These are phyloP conservation scores for Thalassia testudinum DNA, from an alignment of 116 monocot species.

Conservation along the genomic window DNA sequence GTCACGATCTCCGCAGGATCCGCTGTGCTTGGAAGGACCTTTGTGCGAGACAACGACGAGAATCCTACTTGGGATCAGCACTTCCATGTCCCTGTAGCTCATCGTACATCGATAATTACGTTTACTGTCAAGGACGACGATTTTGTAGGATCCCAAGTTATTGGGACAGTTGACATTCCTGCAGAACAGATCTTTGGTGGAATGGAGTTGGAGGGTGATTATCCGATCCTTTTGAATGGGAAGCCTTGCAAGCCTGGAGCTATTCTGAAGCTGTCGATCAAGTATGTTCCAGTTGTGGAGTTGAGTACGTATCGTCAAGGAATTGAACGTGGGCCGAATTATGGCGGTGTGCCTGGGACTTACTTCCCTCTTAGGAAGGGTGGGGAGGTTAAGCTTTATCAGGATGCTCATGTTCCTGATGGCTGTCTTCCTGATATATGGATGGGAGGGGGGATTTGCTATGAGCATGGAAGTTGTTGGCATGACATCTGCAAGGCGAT, in stretches of 20 bases:
- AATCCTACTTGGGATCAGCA: slow-evolving; percentile 81
- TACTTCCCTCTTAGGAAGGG: slow-evolving; percentile 77
- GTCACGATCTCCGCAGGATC: slow-evolving; percentile 42
- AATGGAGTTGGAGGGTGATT: slow-evolving; percentile 43
- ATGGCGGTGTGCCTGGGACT: slow-evolving; percentile 50
- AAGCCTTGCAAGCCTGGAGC: slow-evolving; percentile 61
- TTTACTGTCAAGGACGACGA: slow-evolving; percentile 84
- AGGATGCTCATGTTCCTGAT: slow-evolving; percentile 85
- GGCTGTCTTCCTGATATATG: slow-evolving; percentile 47
- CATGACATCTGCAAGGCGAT: slow-evolving; percentile 64
- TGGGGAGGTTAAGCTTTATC: slow-evolving; percentile 59
- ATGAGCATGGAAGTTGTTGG: slow-evolving; percentile 82
- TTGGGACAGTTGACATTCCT: slow-evolving; percentile 58
- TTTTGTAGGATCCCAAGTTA: slow-evolving; percentile 65
- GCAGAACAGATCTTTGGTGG: slow-evolving; percentile 42
- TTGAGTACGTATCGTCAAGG: slow-evolving; percentile 43
- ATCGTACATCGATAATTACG: slow-evolving; percentile 36
- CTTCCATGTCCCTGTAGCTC: slow-evolving; percentile 70
- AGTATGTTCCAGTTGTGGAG: slow-evolving; percentile 51
- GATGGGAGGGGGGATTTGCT: slow-evolving; percentile 30
- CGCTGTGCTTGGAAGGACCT: slow-evolving; percentile 66
- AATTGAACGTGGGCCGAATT: slow-evolving; percentile 44
- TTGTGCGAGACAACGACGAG: slow-evolving; percentile 62
- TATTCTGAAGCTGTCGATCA: slow-evolving; percentile 43
- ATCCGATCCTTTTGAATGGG: slow-evolving; percentile 53